Evolutionary conservation across 305 asterid genomes (phyloP), one percentile per base, ranked within the genome.

Genomic region (Fraxinus sp.): DNA sequence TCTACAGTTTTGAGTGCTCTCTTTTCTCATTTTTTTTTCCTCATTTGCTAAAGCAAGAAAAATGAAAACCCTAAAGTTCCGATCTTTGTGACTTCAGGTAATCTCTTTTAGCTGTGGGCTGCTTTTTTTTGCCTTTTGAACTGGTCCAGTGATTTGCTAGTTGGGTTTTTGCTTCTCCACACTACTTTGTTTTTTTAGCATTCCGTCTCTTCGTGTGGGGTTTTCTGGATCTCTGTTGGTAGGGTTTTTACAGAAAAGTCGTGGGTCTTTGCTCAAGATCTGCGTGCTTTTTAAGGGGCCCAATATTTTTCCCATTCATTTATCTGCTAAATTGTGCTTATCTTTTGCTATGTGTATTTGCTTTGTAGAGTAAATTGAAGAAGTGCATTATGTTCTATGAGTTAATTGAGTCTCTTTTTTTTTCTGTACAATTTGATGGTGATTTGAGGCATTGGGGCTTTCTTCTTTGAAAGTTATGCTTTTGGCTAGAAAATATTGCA

Each of bases 181-280:
- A 77, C 85, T 82, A 7, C 32, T 26, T 87, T 85, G 84, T 79
- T 82, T 87, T 85, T 85, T 82, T 33, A 75, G 89, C 87, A 76
- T 87, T 86, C 77, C 86, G 84, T 85, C 89, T 77, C 83, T 86
- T 87, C 75, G 75, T 87, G 87, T 86, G 91, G 92, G 96, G 89
- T 84, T 92, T 87, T 80, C 59, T 72, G 85, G 88, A 88, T 90
- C 89, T 83, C 80, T 88, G 84, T 87, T 84, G 88, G 91, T 92
- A 86, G 92, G 95, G 93, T 86, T 95, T 88, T 84, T 81, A 32
- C 84, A 74, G 92, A 75, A 86, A 81, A 80, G 89, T 85, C 86
- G 87, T 91, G 92, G 93, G 92, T 89, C 89, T 86, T 85, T 86
- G 82, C 83, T 88, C 94, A 87, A 93, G 97, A 94, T 95, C 97